Evolutionary conservation across 495 filamentous ascomycete genomes (phyloP).

Genomic region (Xylona heveae): DNA sequence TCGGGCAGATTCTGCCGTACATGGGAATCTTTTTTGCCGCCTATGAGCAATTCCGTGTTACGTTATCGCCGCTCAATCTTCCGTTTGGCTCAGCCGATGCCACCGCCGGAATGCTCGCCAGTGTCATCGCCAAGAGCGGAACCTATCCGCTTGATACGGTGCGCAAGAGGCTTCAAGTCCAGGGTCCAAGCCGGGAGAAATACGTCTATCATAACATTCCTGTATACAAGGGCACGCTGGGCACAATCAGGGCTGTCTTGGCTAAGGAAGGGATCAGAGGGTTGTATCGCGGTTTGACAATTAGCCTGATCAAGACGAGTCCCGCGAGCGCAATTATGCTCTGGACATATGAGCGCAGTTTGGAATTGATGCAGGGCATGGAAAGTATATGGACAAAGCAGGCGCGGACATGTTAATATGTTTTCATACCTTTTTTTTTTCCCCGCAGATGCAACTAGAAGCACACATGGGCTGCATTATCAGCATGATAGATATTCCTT

Average conservation of each 20-base stretch:
- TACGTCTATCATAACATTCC: constrained; percentile 86
- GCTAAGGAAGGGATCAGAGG: constrained; percentile 54
- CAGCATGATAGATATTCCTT: too few species aligned
- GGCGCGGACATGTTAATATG: too few species aligned
- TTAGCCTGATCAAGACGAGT: constrained; percentile 83
- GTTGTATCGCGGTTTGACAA: constrained; percentile 69
- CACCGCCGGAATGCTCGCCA: constrained; percentile 55
- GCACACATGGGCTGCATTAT: too few species aligned
- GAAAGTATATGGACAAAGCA: constrained; percentile 10
- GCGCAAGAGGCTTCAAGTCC: constrained; percentile 81
- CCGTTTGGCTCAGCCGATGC: constrained; percentile 66
- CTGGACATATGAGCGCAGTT: constrained; percentile 83
- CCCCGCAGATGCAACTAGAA: too few species aligned
- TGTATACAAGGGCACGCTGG: constrained; percentile 45
- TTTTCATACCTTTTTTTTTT: too few species aligned
- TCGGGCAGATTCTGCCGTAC: constrained; percentile 78
- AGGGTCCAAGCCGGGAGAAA: constrained; percentile 56
- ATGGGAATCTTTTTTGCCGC: constrained; percentile 91
- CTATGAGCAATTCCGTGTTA: constrained; percentile 51
- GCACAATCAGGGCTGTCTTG: constrained; percentile 44
- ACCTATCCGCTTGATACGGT: constrained; percentile 92
- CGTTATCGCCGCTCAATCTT: constrained; percentile 28
- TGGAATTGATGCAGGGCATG: constrained; percentile 33
- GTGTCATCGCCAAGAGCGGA: constrained; percentile 62
- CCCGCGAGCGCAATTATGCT: constrained; percentile 90